phyloP scores from a whole-genome alignment of 768 basidiomycete genomes.

The Antrodiella citrinella region DNA sequence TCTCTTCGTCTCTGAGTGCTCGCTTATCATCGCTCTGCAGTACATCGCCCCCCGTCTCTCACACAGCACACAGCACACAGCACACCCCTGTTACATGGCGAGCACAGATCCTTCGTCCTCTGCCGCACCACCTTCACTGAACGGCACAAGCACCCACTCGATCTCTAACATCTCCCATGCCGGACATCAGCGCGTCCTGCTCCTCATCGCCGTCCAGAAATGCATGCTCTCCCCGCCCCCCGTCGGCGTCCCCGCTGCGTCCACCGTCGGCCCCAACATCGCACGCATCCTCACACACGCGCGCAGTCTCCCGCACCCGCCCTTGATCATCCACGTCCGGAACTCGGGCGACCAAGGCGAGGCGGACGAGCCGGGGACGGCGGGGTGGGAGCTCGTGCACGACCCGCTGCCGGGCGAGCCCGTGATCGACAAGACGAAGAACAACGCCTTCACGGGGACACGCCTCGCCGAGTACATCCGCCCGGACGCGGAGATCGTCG shows the following conservation, averaged over 20 bases:
- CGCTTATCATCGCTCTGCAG: too few species aligned
- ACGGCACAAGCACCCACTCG: neutral
- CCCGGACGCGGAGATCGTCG: conserved; percentile 49
- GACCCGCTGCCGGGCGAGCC: conserved; percentile 40
- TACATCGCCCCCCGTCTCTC: too few species aligned
- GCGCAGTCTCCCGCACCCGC: conserved; percentile 40
- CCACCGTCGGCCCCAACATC: conserved; percentile 39
- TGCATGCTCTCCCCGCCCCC: conserved; percentile 40
- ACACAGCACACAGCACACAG: too few species aligned
- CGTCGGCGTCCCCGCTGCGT: conserved; percentile 41
- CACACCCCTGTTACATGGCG: neutral
- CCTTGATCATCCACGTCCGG: conserved; percentile 56
- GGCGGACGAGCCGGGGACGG: conserved; percentile 44
- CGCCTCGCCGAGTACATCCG: conserved; percentile 40
- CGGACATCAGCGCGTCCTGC: conserved; percentile 40
- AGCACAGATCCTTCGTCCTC: neutral
- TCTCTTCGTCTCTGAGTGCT: too few species aligned
- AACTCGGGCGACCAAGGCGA: conserved; percentile 57
- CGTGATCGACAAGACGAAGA: conserved; percentile 54
- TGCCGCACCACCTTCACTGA: neutral
- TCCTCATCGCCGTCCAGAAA: conserved; percentile 51
- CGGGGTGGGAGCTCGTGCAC: conserved; percentile 58
- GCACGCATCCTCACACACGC: conserved; percentile 39
- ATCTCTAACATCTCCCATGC: neutral
- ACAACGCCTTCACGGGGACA: conserved; percentile 64